A percentile compares a stretch with the other conserved stretches of the same genome.
phyloP scores from a whole-genome alignment of 176 grass and related monocot genomes.

The Aegilops sharonensis region DNA sequence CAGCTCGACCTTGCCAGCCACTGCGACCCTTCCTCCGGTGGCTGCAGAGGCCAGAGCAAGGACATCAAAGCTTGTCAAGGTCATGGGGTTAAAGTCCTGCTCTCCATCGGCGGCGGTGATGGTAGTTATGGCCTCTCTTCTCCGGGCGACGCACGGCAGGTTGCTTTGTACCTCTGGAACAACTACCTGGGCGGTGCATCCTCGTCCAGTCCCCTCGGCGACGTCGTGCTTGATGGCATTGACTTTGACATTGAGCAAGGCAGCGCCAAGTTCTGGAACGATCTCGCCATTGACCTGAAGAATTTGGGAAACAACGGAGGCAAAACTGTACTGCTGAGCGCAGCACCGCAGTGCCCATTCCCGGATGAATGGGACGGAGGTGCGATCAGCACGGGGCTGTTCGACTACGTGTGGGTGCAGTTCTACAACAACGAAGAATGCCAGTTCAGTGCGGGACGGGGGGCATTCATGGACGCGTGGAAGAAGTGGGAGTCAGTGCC shows the following conservation, averaged over 20 bases:
- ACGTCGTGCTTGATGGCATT: slow-evolving; percentile 58
- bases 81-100: slow-evolving; percentile 61
- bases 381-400: slow-evolving; percentile 55
- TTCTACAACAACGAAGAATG: slow-evolving; percentile 75
- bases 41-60: slow-evolving; percentile 44
- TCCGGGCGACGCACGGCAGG: slow-evolving; percentile 30
- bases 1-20: slow-evolving; percentile 53
- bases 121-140: slow-evolving; percentile 57
- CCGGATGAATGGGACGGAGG: slow-evolving; percentile 46
- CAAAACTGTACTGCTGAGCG: slow-evolving; percentile 46
- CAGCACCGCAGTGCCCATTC: slow-evolving; percentile 80
- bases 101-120: slow-evolving; percentile 59
- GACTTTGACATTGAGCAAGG: slow-evolving; percentile 81
- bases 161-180: slow-evolving; percentile 70
- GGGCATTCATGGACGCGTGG: slow-evolving; percentile 52
- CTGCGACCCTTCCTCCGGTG: slow-evolving; percentile 50
- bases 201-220: slow-evolving; percentile 53
- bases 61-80: slow-evolving; percentile 59
- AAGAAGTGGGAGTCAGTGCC: slow-evolving; percentile 59
- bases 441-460: slow-evolving; percentile 29
- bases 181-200: slow-evolving; percentile 54
- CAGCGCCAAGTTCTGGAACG: slow-evolving; percentile 45
- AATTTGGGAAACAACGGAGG: slow-evolving; percentile 32
- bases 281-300: slow-evolving; percentile 46
- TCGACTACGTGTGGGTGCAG: slow-evolving; percentile 73